A percentile compares a stretch with the other conserved stretches of the same genome.
Evolutionary conservation across 257 asterid genomes (phyloP).

Genomic region (Rubia yunnanensis): DNA sequence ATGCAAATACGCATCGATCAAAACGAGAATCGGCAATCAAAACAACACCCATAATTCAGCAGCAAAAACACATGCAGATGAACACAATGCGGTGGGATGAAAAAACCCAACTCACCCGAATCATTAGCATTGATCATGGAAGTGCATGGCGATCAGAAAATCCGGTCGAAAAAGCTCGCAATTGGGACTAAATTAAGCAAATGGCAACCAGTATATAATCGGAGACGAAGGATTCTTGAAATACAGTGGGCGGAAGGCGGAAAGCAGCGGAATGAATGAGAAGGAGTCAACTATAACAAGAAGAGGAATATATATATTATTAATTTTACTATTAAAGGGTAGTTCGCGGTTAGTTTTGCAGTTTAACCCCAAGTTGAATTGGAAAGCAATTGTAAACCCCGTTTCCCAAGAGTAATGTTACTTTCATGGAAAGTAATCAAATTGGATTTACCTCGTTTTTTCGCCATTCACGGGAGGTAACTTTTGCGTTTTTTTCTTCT

Average conservation of each 20-base stretch:
- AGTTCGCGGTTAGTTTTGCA: neutral
- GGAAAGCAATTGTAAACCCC: too few relatives aligned
- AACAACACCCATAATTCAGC: too few relatives aligned
- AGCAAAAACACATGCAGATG: neutral
- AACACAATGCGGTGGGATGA: neutral
- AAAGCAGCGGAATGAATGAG: neutral
- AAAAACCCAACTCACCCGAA: neutral
- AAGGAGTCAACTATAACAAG: neutral
- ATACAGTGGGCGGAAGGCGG: conserved; percentile 1
- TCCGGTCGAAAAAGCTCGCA: neutral
- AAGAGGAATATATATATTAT: neutral
- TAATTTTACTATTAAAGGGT: neutral
- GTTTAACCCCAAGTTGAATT: too few relatives aligned
- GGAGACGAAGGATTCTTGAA: neutral
- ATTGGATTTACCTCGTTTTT: too few relatives aligned
- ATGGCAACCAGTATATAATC: neutral
- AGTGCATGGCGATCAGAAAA: neutral
- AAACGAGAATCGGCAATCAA: neutral
- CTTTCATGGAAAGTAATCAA: neutral
- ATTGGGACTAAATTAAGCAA: neutral
- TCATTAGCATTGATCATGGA: neutral
- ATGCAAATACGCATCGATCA: neutral
- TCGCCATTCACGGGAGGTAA: too few relatives aligned
- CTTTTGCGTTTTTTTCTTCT: too few relatives aligned
- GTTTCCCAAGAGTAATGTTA: too few relatives aligned